Evolutionary conservation across 371 early-diverging fungal species (phyloP).

Genomic region (Thermomucor indicae-seudaticae): DNA sequence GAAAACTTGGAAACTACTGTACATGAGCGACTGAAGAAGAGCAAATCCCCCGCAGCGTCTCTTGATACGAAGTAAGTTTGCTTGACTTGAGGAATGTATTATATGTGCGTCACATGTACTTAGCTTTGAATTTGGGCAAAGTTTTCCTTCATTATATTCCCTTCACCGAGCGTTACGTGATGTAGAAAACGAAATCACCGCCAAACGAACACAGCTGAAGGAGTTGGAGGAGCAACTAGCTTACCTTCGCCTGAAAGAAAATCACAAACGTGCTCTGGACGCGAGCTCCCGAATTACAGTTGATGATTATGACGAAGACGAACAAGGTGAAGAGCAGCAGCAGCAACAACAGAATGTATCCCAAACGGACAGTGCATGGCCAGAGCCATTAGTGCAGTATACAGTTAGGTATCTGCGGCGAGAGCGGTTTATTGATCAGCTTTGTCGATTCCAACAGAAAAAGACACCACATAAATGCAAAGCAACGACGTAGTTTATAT

Average conservation of each 20-base stretch:
- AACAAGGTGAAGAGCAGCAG: slow-evolving; percentile 7
- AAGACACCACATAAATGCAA: too few species aligned
- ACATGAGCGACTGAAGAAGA: slow-evolving; percentile 4
- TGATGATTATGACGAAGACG: slow-evolving; percentile 7
- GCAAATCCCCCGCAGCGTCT: not conserved
- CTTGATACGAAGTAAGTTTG: slow-evolving; percentile 4
- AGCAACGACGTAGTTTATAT: too few species aligned
- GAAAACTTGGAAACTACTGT: slow-evolving; percentile 11
- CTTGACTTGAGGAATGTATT: too few species aligned
- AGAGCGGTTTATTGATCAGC: slow-evolving; percentile 9
- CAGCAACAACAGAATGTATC: not conserved
- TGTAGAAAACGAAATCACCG: slow-evolving; percentile 18
- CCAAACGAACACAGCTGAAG: slow-evolving; percentile 10
- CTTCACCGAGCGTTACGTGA: slow-evolving; percentile 26
- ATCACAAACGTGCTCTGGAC: not conserved
- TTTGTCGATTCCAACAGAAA: slow-evolving; percentile 3
- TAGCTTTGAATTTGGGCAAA: not conserved
- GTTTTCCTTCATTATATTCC: slow-evolving; percentile 20
- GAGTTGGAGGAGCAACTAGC: slow-evolving; percentile 21
- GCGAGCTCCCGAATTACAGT: slow-evolving; percentile 1
- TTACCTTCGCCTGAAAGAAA: slow-evolving; percentile 6
- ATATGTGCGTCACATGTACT: too few species aligned
- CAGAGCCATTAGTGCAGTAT: not conserved
- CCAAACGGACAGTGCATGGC: not conserved
- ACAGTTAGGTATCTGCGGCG: slow-evolving; percentile 5